These are phyloP conservation scores for Paracorniculantispora psalliotae DNA, from an alignment of 2,329 filamentous ascomycete genomes.

Conservation along the genomic window DNA sequence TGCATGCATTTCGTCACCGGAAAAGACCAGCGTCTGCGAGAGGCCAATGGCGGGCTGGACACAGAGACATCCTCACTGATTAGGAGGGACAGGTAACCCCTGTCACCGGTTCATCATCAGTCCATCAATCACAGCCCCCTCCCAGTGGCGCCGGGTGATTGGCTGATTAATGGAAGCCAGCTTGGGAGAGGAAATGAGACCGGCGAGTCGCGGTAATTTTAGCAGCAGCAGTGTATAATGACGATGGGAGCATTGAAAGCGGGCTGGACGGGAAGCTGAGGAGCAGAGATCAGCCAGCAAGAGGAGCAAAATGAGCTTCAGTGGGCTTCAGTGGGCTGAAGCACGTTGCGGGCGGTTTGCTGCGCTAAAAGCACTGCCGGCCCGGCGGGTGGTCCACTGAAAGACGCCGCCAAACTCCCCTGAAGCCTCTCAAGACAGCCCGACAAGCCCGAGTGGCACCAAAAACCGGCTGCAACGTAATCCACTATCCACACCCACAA, in stretches of 20 bases:
- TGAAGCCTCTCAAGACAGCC: too few species aligned
- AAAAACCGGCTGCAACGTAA: constrained; percentile 1
- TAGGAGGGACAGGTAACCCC: background rate
- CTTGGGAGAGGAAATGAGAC: background rate
- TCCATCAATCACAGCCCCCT: background rate
- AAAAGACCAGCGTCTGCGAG: background rate
- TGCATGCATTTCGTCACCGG: background rate
- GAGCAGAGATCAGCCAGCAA: background rate
- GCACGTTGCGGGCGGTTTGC: background rate
- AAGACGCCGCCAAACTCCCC: background rate
- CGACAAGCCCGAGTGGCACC: background rate
- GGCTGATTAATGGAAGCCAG: background rate
- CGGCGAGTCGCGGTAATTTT: constrained; percentile 1
- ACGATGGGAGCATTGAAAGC: background rate
- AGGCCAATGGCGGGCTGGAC: background rate
- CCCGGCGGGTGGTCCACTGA: background rate
- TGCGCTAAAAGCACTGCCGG: background rate
- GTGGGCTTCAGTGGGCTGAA: background rate
- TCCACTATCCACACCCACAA: background rate
- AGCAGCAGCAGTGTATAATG: background rate
- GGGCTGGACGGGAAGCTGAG: background rate
- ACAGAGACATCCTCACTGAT: background rate
- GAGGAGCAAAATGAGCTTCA: too few species aligned
- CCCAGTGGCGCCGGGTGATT: background rate
- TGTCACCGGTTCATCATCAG: background rate